Percentiles rank a stretch among this genome's conserved stretches.
phyloP scores from a whole-genome alignment of 148 eudicot genomes.

The Camellia granthamiana region DNA sequence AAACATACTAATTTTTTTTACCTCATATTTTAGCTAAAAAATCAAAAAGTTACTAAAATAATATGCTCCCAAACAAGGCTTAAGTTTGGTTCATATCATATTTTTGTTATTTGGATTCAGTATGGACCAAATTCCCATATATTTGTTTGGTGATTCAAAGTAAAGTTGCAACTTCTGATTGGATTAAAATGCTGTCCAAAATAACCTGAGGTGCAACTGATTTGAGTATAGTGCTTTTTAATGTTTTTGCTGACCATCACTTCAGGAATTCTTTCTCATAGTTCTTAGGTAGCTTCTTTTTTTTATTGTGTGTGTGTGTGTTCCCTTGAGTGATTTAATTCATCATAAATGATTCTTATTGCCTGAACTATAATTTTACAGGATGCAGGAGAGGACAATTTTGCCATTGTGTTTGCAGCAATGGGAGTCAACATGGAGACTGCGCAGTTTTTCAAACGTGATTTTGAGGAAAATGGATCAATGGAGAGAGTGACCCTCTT shows the following conservation, averaged over 20 bases:
- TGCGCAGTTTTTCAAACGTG: slow-evolving; percentile 98
- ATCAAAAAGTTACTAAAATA: too few relatives aligned
- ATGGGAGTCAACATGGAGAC: slow-evolving; percentile 99
- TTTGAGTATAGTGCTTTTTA: neutral
- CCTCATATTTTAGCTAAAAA: too few relatives aligned
- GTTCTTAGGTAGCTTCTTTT: neutral
- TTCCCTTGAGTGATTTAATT: neutral
- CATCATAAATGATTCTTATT: neutral
- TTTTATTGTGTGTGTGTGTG: neutral
- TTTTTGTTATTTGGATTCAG: neutral
- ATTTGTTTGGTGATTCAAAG: neutral
- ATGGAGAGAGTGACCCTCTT: slow-evolving; percentile 99
- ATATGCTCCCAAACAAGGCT: too few relatives aligned
- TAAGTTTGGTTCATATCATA: neutral
- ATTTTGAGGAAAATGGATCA: slow-evolving; percentile 99
- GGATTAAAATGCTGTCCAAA: neutral
- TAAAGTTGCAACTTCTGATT: neutral
- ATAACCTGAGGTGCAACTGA: neutral
- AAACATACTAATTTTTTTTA: too few relatives aligned
- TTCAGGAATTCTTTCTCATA: neutral
- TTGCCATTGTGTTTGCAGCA: slow-evolving; percentile 99
- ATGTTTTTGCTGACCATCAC: slow-evolving; percentile 6
- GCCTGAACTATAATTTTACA: slow-evolving; percentile 18
- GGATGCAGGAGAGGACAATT: slow-evolving; percentile 89
- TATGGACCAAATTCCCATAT: neutral